Evolutionary conservation across 108 stramenopile species (phyloP).

Genomic region (Cyclotella sp.): DNA sequence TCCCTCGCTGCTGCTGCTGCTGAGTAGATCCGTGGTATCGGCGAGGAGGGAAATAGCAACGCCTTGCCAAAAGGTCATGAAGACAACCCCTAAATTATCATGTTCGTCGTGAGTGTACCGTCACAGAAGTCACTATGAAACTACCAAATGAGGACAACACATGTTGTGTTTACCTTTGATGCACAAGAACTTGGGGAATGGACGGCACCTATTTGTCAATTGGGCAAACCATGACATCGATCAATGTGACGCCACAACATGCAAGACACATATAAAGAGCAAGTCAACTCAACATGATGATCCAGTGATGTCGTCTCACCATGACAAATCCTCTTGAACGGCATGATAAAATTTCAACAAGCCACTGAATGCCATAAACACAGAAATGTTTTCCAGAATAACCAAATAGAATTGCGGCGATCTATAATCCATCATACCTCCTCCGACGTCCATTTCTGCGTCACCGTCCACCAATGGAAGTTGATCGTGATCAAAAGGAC

Average conservation of each 20-base stretch:
- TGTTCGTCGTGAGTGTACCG: too few species aligned
- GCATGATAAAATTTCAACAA: conserved; percentile 93
- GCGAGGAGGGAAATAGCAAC: conserved; percentile 74
- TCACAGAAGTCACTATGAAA: too few species aligned
- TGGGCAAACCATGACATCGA: neutral
- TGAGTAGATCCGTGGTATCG: conserved; percentile 67
- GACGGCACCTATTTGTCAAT: conserved; percentile 60
- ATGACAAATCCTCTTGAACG: conserved; percentile 84
- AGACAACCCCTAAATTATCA: conserved; percentile 44
- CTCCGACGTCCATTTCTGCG: neutral
- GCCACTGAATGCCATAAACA: conserved; percentile 89
- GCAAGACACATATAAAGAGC: too few species aligned
- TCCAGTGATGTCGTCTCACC: conserved; percentile 47
- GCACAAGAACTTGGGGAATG: conserved; percentile 90
- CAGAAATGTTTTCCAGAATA: conserved; percentile 82
- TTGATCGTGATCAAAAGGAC: conserved; percentile 14
- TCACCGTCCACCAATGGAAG: conserved; percentile 1
- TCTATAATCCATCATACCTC: conserved; percentile 67
- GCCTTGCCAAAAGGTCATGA: conserved; percentile 97
- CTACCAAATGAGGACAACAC: too few species aligned
- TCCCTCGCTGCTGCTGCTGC: conserved; percentile 49
- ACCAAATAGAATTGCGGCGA: conserved; percentile 81
- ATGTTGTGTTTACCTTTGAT: conserved; percentile 43
- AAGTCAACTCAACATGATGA: neutral
- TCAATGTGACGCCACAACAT: too few species aligned